Evolutionary conservation across 2,329 filamentous ascomycete genomes (phyloP).

Genomic region (Grosmannia huntii): DNA sequence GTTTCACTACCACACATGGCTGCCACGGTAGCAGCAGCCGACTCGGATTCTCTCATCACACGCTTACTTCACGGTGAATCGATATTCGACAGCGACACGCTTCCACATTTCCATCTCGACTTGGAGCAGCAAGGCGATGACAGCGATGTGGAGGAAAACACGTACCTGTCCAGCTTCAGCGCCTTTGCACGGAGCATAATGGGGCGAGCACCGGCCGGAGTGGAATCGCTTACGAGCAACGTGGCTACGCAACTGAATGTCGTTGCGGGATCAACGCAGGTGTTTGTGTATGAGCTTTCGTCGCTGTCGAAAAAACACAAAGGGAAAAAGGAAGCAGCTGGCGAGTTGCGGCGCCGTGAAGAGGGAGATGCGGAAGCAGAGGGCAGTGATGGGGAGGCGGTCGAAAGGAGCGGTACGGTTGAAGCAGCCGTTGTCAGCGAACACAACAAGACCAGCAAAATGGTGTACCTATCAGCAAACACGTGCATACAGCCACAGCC

Average conservation of each 20-base stretch:
- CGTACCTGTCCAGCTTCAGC: constrained; percentile 49
- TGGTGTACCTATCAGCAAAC: constrained; percentile 72
- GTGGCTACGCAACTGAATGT: constrained; percentile 46
- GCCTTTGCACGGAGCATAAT: constrained; percentile 50
- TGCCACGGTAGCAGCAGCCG: neutral
- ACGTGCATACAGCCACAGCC: constrained; percentile 63
- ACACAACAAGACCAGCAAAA: constrained; percentile 14
- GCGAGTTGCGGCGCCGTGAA: constrained; percentile 14
- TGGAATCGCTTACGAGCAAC: constrained; percentile 50
- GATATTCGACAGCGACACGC: neutral
- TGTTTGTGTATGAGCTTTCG: constrained; percentile 50
- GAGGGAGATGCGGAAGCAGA: neutral
- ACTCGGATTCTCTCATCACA: neutral
- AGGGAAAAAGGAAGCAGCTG: constrained; percentile 6
- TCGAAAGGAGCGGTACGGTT: too few species aligned
- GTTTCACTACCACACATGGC: neutral
- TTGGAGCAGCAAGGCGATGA: neutral
- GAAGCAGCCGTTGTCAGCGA: neutral
- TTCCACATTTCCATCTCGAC: neutral
- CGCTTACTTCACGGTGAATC: neutral
- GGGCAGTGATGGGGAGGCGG: constrained; percentile 4
- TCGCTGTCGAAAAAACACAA: constrained; percentile 32
- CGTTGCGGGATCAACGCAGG: constrained; percentile 45
- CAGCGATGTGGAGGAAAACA: neutral
- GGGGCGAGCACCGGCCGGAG: constrained; percentile 42